Evolutionary conservation across 176 grass and related monocot species (phyloP), one percentile per base, ranked within the genome.

Genomic region (Oryza meridionalis): DNA sequence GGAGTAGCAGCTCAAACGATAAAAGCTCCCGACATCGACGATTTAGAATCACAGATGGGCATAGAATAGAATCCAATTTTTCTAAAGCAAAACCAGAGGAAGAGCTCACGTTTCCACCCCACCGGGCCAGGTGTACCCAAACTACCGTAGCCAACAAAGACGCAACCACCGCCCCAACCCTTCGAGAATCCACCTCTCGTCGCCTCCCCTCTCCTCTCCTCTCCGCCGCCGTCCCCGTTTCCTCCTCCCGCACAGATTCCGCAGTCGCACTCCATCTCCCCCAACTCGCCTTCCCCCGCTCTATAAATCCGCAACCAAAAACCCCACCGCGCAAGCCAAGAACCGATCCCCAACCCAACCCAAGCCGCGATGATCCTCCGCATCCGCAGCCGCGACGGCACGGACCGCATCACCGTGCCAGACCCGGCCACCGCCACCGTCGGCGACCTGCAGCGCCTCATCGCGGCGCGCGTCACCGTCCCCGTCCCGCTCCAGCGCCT

Each of bases 361-460:
- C 35, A 70, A 42, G 80, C 46, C 19, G n/a, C 75, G 53, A 96
- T 96, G 94, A 97, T 97, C 79, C 72, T 97, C 47, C 89, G 94
- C 59, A 88, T 97, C 85, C 91, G 94, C 29, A 97, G 89, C 87
- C 84, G 94, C 64, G 94, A 97, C 37, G 92, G 90, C 76, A 84
- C 89, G 12, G 94, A 97, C 87, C 87, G 94, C 67, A 81, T 97
- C 82, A 86, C 82, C 27, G 77, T 97, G 24, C 88, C 90, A 26
- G 76, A 94, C 31, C 63, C 77, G 19, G 71, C 88, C 8, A 27
- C 85, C 53, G 72, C 91, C 73, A 97, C 91, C 65, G 85, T 94
- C 79, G 86, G 75, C 66, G 87, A 92, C 75, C 87, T 97, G 29
- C 89, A 77, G 37, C 80, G 87, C 49, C 82, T 92, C 79, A 88